Conservation (phyloP, 2,329 filamentous ascomycete genomes). For the Pestalotiopsis sp. region DNA sequence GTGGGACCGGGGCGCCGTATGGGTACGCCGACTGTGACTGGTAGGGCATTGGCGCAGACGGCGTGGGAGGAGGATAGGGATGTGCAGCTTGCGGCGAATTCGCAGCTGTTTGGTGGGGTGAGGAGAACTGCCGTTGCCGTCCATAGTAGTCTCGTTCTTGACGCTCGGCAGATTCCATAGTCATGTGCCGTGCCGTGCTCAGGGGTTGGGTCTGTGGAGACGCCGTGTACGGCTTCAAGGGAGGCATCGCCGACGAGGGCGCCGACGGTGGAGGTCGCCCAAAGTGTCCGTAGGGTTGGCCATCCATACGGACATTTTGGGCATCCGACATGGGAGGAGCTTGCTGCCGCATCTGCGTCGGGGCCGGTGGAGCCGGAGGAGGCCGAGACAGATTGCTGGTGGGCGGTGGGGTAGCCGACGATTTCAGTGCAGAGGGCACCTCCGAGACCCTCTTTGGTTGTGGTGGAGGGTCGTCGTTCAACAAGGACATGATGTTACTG, state of each 20-base stretch:
- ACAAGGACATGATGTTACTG: conserved; percentile 64
- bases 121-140: conserved; percentile 34
- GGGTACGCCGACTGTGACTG: conserved; percentile 47
- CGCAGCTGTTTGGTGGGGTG: conserved; percentile 37
- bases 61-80: conserved; percentile 45
- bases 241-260: conserved; percentile 54
- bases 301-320: conserved; percentile 33
- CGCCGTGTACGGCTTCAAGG: conserved; percentile 56
- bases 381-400: conserved; percentile 44
- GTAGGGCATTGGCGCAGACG: conserved; percentile 42
- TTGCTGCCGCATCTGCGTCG: conserved; percentile 51
- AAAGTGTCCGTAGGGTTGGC: conserved; percentile 49
- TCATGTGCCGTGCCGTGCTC: conserved; percentile 47
- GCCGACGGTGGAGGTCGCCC: conserved; percentile 39
- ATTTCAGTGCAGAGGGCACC: conserved; percentile 41
- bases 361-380: conserved; percentile 41
- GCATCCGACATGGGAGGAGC: conserved; percentile 35
- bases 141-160: conserved; percentile 53
- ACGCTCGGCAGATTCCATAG: conserved; percentile 40
- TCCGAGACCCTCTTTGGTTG: conserved; percentile 54
- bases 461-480: conserved; percentile 62
- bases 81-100: conserved; percentile 50
- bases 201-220: conserved; percentile 55
- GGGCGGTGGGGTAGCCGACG: conserved; percentile 56
- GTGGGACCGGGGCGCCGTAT: conserved; percentile 42